Base-by-base conservation (phyloP, 768 basidiomycete species). In the Boletus vermiculosoides region DNA sequence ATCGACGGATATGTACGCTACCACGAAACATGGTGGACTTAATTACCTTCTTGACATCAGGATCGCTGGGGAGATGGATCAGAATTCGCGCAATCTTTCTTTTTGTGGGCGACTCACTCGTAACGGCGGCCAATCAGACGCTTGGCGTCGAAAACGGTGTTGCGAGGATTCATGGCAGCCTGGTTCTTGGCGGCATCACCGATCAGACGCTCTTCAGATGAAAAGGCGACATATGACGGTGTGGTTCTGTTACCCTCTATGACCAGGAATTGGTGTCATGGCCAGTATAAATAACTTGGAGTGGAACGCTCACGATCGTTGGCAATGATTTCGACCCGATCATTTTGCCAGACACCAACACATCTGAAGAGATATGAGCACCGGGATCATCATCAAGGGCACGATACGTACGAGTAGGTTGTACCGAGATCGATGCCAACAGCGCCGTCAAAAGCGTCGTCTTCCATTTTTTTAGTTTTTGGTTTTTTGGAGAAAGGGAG, bases 301-400 rank as follows among this genome's bases (percentile, higher is more conserved):
- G 55, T 54, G 44, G 37, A 15, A 52, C 47, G 80, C 90, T 76
- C 66, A 92, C 90, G 92, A 83, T 94, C 92, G 70, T 94, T 94
- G 79, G 92, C 89, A 73, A 98, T 98, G 81, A 98, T 98, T 77
- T 98, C 95, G 69, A 98, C 95, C 70, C 96, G 94, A 84, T 98
- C 96, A 77, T 97, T 94, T 84, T 96, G 93, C 95, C 95, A 98
- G 71, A 98, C 94, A 80, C 94, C 96, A 67, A 98, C 96, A 75
- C 95, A 98, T 47, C 94, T 96, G 66, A 37, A 68, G 51, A 66
- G 54, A 59, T 53, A 57, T 61, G 53, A 66, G 67, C 68, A 13
- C 52, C 28, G 34, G 28, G 45, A 63, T 61, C 68, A 69, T 60
- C 49, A 56, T 58, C 31, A 25, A 63, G 44, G 33, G 34, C 18